phyloP scores from a whole-genome alignment of 2,329 filamentous ascomycete species.

The Blastomyces emzantsi region DNA sequence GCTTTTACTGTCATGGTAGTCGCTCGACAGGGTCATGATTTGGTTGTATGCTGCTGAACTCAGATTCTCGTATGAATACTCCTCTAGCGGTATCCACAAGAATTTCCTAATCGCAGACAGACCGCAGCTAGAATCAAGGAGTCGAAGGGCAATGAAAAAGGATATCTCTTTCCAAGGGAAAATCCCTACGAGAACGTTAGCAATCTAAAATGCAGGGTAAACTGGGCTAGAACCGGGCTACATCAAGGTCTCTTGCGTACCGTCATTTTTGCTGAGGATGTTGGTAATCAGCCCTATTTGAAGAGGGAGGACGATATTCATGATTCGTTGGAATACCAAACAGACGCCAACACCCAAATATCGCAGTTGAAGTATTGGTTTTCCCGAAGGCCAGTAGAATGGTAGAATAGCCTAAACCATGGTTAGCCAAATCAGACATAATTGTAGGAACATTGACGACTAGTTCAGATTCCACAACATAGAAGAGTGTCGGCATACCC shows the following conservation, averaged over 20 bases:
- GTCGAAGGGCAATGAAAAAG: slow-evolving; percentile 43
- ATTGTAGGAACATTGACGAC: neutral
- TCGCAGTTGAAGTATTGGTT: slow-evolving; percentile 57
- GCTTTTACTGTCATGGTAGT: slow-evolving; percentile 59
- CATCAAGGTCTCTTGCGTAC: slow-evolving; percentile 21
- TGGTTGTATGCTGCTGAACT: slow-evolving; percentile 56
- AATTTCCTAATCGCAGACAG: slow-evolving; percentile 43
- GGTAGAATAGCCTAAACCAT: slow-evolving; percentile 57
- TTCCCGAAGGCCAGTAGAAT: slow-evolving; percentile 66
- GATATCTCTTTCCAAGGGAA: slow-evolving; percentile 47
- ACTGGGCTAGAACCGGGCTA: neutral
- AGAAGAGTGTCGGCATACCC: neutral
- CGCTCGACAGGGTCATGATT: slow-evolving; percentile 59
- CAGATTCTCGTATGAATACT: slow-evolving; percentile 50
- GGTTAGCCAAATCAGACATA: slow-evolving; percentile 10
- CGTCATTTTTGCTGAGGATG: slow-evolving; percentile 47
- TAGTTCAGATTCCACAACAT: neutral
- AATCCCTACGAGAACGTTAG: slow-evolving; percentile 20
- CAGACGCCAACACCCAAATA: slow-evolving; percentile 58
- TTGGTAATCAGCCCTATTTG: slow-evolving; percentile 74
- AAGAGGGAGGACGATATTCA: slow-evolving; percentile 70
- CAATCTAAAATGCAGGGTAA: neutral
- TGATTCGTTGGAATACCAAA: slow-evolving; percentile 58
- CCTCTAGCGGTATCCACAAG: slow-evolving; percentile 48
- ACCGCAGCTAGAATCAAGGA: slow-evolving; percentile 45